These are phyloP conservation scores for Alopecurus myosuroides DNA, from an alignment of 176 grass and related monocot species.

Conservation along the genomic window DNA sequence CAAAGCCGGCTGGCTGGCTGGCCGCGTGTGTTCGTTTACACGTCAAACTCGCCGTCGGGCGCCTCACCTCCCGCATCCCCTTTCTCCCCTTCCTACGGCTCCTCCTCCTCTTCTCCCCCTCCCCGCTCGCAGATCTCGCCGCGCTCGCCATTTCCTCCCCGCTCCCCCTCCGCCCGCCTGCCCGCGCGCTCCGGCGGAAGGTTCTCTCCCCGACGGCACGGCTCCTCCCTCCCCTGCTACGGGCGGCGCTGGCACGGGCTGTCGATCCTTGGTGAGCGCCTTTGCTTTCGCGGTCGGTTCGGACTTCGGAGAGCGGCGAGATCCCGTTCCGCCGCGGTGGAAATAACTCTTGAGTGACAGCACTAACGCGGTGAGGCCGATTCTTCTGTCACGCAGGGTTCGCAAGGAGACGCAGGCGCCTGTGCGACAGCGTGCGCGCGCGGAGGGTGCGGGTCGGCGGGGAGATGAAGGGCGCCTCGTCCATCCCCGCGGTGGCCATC, in stretches of 20 bases:
- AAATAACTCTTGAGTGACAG: too few relatives aligned
- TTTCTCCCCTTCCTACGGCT: slow-evolving; percentile 37
- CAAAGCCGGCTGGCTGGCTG: neutral
- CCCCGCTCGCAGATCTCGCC: slow-evolving; percentile 28
- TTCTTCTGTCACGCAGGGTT: neutral
- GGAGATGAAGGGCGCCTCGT: slow-evolving; percentile 67
- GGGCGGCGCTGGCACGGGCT: neutral
- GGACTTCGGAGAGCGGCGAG: neutral
- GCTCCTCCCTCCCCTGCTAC: neutral
- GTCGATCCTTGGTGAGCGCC: slow-evolving; percentile 6
- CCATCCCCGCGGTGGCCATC: slow-evolving; percentile 50
- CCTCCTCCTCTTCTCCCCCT: neutral
- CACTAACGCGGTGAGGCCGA: neutral
- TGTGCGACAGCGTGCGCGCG: neutral
- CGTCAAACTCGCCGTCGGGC: slow-evolving; percentile 36
- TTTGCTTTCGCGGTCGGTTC: neutral
- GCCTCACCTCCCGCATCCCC: slow-evolving; percentile 1
- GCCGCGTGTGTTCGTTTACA: slow-evolving; percentile 7
- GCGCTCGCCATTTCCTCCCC: slow-evolving; percentile 5
- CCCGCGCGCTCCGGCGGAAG: neutral
- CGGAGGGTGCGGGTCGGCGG: neutral
- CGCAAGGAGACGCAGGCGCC: neutral
- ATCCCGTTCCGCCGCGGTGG: neutral
- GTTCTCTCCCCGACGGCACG: neutral
- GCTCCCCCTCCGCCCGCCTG: neutral